phyloP scores from a whole-genome alignment of 78 protist species.

The Diacronema lutheri region DNA sequence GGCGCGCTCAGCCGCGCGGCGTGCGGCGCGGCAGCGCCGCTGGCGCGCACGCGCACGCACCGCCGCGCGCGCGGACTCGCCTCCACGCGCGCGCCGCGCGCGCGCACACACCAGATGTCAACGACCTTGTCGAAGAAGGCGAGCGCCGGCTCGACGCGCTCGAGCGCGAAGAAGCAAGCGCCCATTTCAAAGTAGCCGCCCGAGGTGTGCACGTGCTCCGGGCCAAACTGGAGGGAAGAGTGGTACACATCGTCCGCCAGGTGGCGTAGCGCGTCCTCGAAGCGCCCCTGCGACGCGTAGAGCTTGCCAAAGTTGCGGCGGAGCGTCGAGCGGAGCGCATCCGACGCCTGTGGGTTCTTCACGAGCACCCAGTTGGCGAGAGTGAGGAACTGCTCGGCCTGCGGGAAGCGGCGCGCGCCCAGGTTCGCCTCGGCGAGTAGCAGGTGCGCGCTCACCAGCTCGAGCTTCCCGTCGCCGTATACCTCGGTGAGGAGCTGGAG shows the following conservation, averaged over 20 bases:
- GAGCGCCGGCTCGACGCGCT: not conserved
- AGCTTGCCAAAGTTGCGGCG: slow-evolving; percentile 54
- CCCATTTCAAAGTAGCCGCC: slow-evolving; percentile 11
- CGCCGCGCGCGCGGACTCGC: too few relatives aligned
- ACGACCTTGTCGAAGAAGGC: slow-evolving; percentile 6
- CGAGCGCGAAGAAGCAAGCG: not conserved
- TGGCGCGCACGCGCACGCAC: too few relatives aligned
- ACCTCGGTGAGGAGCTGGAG: slow-evolving; percentile 3
- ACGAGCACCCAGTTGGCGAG: slow-evolving; percentile 44
- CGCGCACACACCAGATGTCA: too few relatives aligned
- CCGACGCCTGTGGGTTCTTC: not conserved
- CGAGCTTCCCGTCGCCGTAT: slow-evolving; percentile 32
- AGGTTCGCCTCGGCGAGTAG: slow-evolving; percentile 42
- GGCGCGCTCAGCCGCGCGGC: too few relatives aligned
- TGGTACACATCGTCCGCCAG: slow-evolving; percentile 44
- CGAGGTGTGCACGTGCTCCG: not conserved
- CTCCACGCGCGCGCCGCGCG: too few relatives aligned
- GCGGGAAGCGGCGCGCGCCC: not conserved
- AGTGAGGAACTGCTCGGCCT: slow-evolving; percentile 45
- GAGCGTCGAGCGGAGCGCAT: slow-evolving; percentile 15
- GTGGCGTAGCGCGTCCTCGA: slow-evolving; percentile 37
- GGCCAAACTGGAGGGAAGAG: not conserved
- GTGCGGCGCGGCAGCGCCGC: too few relatives aligned
- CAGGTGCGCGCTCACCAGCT: slow-evolving; percentile 34
- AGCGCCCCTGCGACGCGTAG: slow-evolving; percentile 29